Evolutionary conservation across 1,139 yeast genomes (phyloP), one percentile per base, ranked within the genome.

Genomic region (Kluyveromyces sp.): DNA sequence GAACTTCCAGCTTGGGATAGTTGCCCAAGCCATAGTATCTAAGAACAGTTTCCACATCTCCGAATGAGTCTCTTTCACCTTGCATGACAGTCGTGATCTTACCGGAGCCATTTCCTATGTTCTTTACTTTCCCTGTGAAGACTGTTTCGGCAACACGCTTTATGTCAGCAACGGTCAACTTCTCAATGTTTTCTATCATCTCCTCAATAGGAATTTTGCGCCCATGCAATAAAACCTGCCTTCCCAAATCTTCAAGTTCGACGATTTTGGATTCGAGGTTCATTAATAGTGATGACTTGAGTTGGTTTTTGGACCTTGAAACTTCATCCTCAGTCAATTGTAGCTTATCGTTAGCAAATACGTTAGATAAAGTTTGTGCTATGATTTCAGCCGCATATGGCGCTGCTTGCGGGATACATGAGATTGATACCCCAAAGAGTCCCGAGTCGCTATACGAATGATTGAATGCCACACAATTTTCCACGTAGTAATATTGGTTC

Each of bases 401-500:
- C 12, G 94, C 94, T 17, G 94, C 95, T 53, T 83, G 80, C 12
- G 95, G 95, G 32, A 84, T 71, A 54, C 95, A 85, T 15, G 94
- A 77, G 18, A 88, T 77, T 1, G 94, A 79, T 43, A 92, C 80
- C 18, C 98, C 98, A 63, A 92, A 88, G 47, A 92, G 68, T 1
- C 98, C 98, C 20, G 89, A 81, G 57, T 88, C 95, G 1, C 86
- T 74, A 66, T 87, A 92, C 16, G 95, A 80, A 64, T 89, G 96
- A 64, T 89, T 88, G 67, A 88, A 88, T 19, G 94, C 77, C 55
- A 80, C 72, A 62, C 96, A 88, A 57, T 84, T 83, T 60, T 92
- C 98, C 46, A 92, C 81, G 63, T 84, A 89, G 36, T 94, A 95
- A 61, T 84, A 86, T 61, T 84, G 92, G 66, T 92, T 92, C 59